phyloP scores from a whole-genome alignment of 2,329 filamentous ascomycete genomes.

The Exophiala alcalophila region DNA sequence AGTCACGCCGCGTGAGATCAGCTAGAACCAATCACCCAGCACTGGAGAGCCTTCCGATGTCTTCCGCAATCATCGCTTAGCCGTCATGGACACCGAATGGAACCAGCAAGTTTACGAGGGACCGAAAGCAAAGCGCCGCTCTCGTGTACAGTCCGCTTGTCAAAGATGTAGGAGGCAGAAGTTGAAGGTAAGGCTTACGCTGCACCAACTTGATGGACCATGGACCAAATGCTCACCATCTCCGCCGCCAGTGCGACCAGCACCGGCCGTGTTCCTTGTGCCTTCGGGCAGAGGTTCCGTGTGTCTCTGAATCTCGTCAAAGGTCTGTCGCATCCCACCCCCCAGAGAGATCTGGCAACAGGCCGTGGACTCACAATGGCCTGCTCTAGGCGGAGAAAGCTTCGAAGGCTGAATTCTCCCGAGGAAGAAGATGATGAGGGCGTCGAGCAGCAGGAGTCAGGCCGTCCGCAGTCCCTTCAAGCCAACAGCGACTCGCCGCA shows the following conservation, averaged over 20 bases:
- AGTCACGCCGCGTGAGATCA: too few relatives aligned
- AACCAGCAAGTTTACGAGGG: slow-evolving; percentile 60
- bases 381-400: slow-evolving; percentile 10
- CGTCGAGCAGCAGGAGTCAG: neutral
- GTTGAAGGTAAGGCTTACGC: slow-evolving; percentile 28
- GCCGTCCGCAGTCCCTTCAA: neutral
- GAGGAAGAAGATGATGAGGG: neutral
- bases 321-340: neutral
- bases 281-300: slow-evolving; percentile 30
- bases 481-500: slow-evolving; percentile 7
- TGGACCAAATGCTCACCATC: neutral
- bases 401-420: neutral
- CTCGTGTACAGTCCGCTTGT: slow-evolving; percentile 53
- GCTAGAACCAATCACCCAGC: too few relatives aligned
- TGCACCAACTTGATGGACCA: too few relatives aligned
- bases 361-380: neutral
- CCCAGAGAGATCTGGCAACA: neutral
- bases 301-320: slow-evolving; percentile 19
- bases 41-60: too few relatives aligned
- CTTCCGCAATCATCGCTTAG: too few relatives aligned
- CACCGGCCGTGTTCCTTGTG: slow-evolving; percentile 37
- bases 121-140: slow-evolving; percentile 70
- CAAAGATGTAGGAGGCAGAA: slow-evolving; percentile 34
- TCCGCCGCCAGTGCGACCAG: slow-evolving; percentile 30
- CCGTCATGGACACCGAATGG: slow-evolving; percentile 19